Conservation (phyloP, 805 yeast species). For the Zygosaccharomyces lentus region DNA sequence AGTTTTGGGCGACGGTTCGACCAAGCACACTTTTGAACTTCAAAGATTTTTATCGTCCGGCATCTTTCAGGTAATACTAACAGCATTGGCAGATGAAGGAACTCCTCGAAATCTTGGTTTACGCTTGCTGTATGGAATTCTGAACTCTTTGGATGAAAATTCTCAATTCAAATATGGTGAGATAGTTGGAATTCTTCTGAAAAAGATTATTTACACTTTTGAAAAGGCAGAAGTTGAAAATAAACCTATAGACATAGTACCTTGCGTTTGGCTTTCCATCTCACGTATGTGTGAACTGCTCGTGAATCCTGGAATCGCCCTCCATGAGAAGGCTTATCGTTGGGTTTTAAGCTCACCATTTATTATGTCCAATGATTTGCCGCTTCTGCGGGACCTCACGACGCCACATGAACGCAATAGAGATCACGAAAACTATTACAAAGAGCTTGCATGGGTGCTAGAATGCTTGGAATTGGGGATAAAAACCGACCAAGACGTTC, state of each 20-base stretch:
- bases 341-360: slow-evolving; percentile 52
- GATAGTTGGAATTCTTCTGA: slow-evolving; percentile 50
- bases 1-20: slow-evolving; percentile 29
- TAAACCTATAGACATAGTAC: slow-evolving; percentile 32
- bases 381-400: slow-evolving; percentile 33
- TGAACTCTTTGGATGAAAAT: slow-evolving; percentile 41
- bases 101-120: slow-evolving; percentile 28
- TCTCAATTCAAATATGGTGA: slow-evolving; percentile 52
- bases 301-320: slow-evolving; percentile 63
- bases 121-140: slow-evolving; percentile 43
- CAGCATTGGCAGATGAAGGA: slow-evolving; percentile 39
- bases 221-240: slow-evolving; percentile 18
- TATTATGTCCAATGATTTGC: slow-evolving; percentile 41
- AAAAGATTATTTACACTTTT: slow-evolving; percentile 38
- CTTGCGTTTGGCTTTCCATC: slow-evolving; percentile 51
- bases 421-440: slow-evolving; percentile 48
- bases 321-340: slow-evolving; percentile 67
- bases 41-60: slow-evolving; percentile 54
- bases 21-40: slow-evolving; percentile 43
- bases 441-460: slow-evolving; percentile 65
- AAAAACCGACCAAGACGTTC: slow-evolving; percentile 47
- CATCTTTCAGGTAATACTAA: slow-evolving; percentile 45
- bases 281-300: slow-evolving; percentile 56
- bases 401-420: slow-evolving; percentile 11
- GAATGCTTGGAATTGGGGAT: slow-evolving; percentile 46